Percentiles rank a stretch among this genome's conserved stretches.
Evolutionary conservation across 768 basidiomycete genomes (phyloP).

Genomic region (Tremella fuciformis): DNA sequence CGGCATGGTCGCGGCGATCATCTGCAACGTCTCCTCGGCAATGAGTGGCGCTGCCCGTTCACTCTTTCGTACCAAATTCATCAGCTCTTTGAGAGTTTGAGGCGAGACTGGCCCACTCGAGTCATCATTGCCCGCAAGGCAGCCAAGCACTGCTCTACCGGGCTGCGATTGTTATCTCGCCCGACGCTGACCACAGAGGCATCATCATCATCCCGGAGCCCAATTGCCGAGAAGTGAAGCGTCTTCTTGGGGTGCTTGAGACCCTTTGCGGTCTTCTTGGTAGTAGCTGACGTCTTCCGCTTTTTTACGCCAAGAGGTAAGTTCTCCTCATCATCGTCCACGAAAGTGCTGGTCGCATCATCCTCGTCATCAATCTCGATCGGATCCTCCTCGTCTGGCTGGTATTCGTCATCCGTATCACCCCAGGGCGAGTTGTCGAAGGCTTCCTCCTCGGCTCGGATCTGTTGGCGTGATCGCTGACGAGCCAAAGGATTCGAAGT

Average conservation of each 20-base stretch:
- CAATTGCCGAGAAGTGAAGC: not conserved
- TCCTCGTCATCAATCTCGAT: constrained; percentile 17
- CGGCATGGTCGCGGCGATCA: constrained; percentile 43
- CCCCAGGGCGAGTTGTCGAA: constrained; percentile 45
- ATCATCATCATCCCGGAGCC: constrained; percentile 6
- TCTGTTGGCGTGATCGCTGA: constrained; percentile 32
- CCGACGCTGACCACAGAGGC: constrained; percentile 12
- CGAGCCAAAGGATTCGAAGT: constrained; percentile 30
- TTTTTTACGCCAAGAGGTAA: constrained; percentile 17
- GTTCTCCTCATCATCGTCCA: constrained; percentile 26
- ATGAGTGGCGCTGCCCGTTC: constrained; percentile 32
- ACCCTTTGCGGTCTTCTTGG: too few relatives aligned
- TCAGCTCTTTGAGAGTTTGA: constrained; percentile 1
- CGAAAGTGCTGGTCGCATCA: too few relatives aligned
- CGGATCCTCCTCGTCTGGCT: constrained; percentile 21
- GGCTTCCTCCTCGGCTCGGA: constrained; percentile 28
- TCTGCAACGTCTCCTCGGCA: constrained; percentile 36
- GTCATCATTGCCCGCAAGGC: constrained; percentile 25
- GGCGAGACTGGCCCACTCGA: constrained; percentile 21
- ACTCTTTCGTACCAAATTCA: constrained; percentile 17
- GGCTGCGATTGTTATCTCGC: constrained; percentile 18
- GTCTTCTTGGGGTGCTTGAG: not conserved
- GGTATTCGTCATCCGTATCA: constrained; percentile 37
- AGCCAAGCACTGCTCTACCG: constrained; percentile 31
- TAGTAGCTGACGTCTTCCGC: constrained; percentile 13